These are phyloP conservation scores for Porodaedalea pini DNA, from an alignment of 1,284 basidiomycete species.

Conservation along the genomic window DNA sequence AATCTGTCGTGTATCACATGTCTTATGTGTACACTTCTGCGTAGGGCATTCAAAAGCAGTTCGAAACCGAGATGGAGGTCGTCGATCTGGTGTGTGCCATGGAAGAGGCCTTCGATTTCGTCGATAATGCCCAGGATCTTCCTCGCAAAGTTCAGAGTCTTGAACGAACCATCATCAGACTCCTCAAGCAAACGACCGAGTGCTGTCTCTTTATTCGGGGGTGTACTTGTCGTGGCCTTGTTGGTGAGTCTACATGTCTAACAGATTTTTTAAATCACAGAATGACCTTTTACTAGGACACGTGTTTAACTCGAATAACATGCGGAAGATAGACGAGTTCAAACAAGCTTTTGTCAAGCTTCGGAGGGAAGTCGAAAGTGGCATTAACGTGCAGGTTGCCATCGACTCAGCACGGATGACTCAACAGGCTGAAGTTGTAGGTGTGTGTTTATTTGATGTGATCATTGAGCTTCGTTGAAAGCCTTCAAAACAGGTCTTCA, in stretches of 20 bases:
- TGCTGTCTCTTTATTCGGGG: slow-evolving; percentile 17
- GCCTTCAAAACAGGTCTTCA: neutral
- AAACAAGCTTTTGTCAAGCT: neutral
- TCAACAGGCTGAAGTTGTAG: neutral
- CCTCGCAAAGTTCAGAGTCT: slow-evolving; percentile 5
- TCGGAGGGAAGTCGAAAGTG: neutral
- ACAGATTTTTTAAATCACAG: neutral
- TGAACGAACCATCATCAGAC: neutral
- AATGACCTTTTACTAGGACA: neutral
- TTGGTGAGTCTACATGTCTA: slow-evolving; percentile 5
- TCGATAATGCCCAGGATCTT: slow-evolving; percentile 2
- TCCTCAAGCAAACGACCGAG: slow-evolving; percentile 14
- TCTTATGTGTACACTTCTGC: neutral
- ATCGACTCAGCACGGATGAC: neutral
- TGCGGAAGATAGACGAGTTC: neutral
- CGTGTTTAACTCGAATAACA: neutral
- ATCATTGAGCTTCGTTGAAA: neutral
- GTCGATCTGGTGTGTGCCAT: slow-evolving; percentile 12
- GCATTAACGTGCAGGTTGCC: neutral
- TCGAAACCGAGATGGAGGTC: slow-evolving; percentile 1
- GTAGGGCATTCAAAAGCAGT: neutral
- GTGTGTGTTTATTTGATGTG: neutral
- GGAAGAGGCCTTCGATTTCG: slow-evolving; percentile 13
- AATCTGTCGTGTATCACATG: neutral
- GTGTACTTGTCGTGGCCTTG: slow-evolving; percentile 11